Percentiles rank a stretch among this genome's conserved stretches.
Conservation (phyloP, 306 rosid species). For the Mimosa pudica region DNA sequence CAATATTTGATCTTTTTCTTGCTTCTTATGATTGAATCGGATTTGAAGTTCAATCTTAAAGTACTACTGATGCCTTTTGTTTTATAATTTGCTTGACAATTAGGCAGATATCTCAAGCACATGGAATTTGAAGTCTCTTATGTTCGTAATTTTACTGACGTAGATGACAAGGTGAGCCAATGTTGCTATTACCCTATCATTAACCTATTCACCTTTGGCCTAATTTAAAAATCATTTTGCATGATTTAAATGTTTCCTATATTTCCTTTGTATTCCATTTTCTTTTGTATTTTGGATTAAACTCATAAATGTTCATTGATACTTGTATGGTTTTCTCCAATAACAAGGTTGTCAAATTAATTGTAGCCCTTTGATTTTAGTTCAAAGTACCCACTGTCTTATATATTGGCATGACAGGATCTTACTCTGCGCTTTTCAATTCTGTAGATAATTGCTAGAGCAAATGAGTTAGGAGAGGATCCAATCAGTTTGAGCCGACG, state of each 20-base stretch:
- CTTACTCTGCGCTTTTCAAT: conserved; percentile 92
- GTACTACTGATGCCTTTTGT: conserved; percentile 37
- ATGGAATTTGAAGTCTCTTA: conserved; percentile 80
- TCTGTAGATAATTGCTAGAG: conserved; percentile 94
- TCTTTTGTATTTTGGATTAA: neutral
- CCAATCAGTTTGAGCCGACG: conserved; percentile 80
- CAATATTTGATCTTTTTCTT: neutral
- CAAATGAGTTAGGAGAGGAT: conserved; percentile 86
- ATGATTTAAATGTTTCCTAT: neutral
- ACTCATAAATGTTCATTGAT: neutral
- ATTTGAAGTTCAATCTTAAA: neutral
- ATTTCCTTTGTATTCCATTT: neutral
- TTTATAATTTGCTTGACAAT: conserved; percentile 42
- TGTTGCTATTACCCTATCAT: conserved; percentile 15
- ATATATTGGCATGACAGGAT: conserved; percentile 87
- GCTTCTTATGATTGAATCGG: neutral
- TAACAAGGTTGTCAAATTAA: conserved; percentile 11
- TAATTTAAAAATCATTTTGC: neutral
- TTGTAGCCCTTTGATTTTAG: conserved; percentile 31
- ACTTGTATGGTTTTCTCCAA: neutral
- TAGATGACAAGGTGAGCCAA: conserved; percentile 88
- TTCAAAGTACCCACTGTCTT: conserved; percentile 56
- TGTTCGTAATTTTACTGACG: conserved; percentile 97
- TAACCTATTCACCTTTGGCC: neutral
- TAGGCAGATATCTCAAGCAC: conserved; percentile 94